A percentile compares a stretch with the other conserved stretches of the same genome.
Evolutionary conservation across 176 grass and related monocot genomes (phyloP).

Genomic region (Bromus sterilis): DNA sequence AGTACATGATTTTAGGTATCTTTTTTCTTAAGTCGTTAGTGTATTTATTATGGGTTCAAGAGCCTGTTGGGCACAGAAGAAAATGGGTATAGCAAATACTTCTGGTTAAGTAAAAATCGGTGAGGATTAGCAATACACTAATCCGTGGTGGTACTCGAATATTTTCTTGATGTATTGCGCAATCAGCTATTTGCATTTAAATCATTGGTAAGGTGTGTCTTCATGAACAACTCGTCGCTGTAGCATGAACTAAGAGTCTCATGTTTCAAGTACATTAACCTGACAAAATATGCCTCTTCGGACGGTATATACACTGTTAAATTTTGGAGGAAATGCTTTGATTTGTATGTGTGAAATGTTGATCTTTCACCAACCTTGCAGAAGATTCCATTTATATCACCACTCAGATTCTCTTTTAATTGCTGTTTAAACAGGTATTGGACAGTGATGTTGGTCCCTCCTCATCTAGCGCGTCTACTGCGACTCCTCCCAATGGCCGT

Average conservation of each 20-base stretch:
- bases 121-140: neutral
- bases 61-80: neutral
- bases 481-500: conserved; percentile 40
- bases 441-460: conserved; percentile 52
- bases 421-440: conserved; percentile 33
- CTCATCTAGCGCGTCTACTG: conserved; percentile 43
- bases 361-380: neutral
- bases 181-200: neutral
- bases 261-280: neutral
- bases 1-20: neutral
- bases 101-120: neutral
- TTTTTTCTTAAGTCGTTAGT: neutral
- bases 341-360: neutral
- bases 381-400: conserved; percentile 3
- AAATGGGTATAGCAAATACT: neutral
- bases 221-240: neutral
- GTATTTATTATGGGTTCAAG: neutral
- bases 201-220: neutral
- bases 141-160: neutral
- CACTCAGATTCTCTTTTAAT: neutral
- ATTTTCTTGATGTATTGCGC: neutral
- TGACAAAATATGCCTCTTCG: neutral
- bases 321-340: neutral
- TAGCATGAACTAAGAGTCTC: neutral
- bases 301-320: neutral